phyloP scores from a whole-genome alignment of 2,329 filamentous ascomycete genomes.

The Colletotrichum tanaceti region DNA sequence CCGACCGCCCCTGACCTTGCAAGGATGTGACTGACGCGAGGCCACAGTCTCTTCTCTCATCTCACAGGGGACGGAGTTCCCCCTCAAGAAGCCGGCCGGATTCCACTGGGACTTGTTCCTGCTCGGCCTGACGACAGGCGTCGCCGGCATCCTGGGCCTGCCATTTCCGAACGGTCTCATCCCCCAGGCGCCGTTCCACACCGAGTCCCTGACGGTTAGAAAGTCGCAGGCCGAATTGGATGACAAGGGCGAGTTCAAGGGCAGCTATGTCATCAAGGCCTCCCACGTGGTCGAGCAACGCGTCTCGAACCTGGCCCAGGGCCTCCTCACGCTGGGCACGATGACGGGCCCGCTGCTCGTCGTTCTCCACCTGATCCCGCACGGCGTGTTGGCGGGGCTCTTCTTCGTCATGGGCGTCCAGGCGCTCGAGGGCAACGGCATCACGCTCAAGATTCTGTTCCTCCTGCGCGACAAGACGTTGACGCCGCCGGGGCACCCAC shows the following conservation, averaged over 20 bases:
- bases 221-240: slow-evolving; percentile 63
- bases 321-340: slow-evolving; percentile 80
- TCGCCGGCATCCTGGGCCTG: slow-evolving; percentile 80
- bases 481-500: slow-evolving; percentile 69
- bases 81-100: slow-evolving; percentile 81
- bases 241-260: slow-evolving; percentile 66
- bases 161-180: slow-evolving; percentile 88
- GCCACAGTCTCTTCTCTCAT: slow-evolving; percentile 80
- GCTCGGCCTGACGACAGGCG: slow-evolving; percentile 79
- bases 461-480: slow-evolving; percentile 72
- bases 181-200: slow-evolving; percentile 86
- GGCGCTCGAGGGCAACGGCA: slow-evolving; percentile 80
- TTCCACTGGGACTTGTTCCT: slow-evolving; percentile 91
- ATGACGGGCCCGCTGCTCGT: slow-evolving; percentile 81
- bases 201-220: slow-evolving; percentile 78
- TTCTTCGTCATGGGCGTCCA: slow-evolving; percentile 90
- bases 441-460: slow-evolving; percentile 80
- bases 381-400: slow-evolving; percentile 81
- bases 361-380: slow-evolving; percentile 81
- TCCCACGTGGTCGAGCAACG: slow-evolving; percentile 82
- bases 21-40: background rate
- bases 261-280: slow-evolving; percentile 62
- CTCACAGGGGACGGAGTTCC: slow-evolving; percentile 85
- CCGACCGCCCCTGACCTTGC: no score
- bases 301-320: slow-evolving; percentile 81